phyloP scores from a whole-genome alignment of 805 yeast species.

The Alloascoidea africana region DNA sequence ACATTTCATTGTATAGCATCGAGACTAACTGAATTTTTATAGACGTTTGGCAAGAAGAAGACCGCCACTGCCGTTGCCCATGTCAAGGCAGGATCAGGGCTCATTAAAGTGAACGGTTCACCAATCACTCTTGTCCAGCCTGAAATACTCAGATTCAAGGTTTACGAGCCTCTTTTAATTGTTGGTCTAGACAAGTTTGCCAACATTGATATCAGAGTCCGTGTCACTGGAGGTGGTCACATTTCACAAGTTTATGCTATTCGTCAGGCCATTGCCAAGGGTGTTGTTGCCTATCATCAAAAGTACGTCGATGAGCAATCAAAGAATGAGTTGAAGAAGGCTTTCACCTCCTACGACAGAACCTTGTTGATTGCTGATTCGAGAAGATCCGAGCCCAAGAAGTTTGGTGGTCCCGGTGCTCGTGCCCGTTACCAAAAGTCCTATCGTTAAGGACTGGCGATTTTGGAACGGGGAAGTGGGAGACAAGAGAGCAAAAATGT shows the following conservation, averaged over 20 bases:
- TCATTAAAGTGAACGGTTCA: slow-evolving; percentile 97
- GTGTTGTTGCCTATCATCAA: slow-evolving; percentile 98
- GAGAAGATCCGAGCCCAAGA: slow-evolving; percentile 99
- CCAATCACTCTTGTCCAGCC: slow-evolving; percentile 99
- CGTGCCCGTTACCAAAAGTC: slow-evolving; percentile 99
- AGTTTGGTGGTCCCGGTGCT: slow-evolving; percentile 99
- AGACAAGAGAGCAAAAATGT: too few species aligned
- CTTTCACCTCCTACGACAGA: slow-evolving; percentile 96
- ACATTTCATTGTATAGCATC: slow-evolving; percentile 10
- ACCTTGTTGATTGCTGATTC: slow-evolving; percentile 98
- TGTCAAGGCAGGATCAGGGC: slow-evolving; percentile 98
- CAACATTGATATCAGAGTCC: slow-evolving; percentile 95
- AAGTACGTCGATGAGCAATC: slow-evolving; percentile 99
- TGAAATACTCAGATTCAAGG: slow-evolving; percentile 98
- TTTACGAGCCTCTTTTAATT: slow-evolving; percentile 96
- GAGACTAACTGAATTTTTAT: slow-evolving; percentile 14
- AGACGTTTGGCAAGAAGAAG: slow-evolving; percentile 99
- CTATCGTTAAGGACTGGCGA: slow-evolving; percentile 99
- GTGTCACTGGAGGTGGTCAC: slow-evolving; percentile 99
- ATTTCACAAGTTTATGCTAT: slow-evolving; percentile 99
- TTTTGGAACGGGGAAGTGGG: too few species aligned
- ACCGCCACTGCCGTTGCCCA: slow-evolving; percentile 99
- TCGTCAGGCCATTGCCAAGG: slow-evolving; percentile 99
- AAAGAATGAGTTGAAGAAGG: slow-evolving; percentile 98
- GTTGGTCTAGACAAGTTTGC: slow-evolving; percentile 99